Conservation (phyloP, 192 early-diverging fungal species). For the Mortierella alpina region DNA sequence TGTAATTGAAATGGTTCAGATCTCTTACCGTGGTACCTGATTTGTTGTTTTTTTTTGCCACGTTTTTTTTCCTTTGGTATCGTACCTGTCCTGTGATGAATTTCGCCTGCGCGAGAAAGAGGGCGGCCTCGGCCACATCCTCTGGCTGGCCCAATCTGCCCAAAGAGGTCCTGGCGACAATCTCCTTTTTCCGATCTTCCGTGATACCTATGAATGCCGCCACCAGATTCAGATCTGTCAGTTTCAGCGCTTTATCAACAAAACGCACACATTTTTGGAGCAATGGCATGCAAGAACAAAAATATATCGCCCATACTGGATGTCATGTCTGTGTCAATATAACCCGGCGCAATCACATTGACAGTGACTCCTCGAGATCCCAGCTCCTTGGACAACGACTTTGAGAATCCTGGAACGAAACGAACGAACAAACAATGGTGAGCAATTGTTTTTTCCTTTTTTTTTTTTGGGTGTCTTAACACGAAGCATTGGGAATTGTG, state of each 20-base stretch:
- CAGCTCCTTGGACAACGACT: slow-evolving; percentile 84
- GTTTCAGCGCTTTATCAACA: background rate
- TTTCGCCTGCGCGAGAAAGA: slow-evolving; percentile 66
- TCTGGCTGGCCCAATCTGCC: slow-evolving; percentile 67
- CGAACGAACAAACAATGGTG: background rate
- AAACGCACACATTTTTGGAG: background rate
- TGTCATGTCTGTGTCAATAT: slow-evolving; percentile 87
- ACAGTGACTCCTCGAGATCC: slow-evolving; percentile 77
- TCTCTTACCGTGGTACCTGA: background rate
- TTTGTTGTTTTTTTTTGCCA: background rate
- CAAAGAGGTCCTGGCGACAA: slow-evolving; percentile 61
- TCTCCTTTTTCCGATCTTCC: slow-evolving; percentile 47
- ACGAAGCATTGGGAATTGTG: background rate
- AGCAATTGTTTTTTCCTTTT: background rate
- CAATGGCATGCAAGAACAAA: slow-evolving; percentile 1
- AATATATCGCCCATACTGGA: slow-evolving; percentile 53
- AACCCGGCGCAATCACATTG: slow-evolving; percentile 90
- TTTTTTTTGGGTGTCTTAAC: slow-evolving; percentile 9
- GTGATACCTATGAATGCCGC: slow-evolving; percentile 45
- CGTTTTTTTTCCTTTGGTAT: background rate
- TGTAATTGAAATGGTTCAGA: too few species aligned
- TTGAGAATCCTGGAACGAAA: slow-evolving; percentile 74
- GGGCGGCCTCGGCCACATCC: slow-evolving; percentile 69
- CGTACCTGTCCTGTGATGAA: slow-evolving; percentile 75
- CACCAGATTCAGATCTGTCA: background rate